phyloP scores from a whole-genome alignment of 805 yeast genomes.

The Gaillardinia entomophila region DNA sequence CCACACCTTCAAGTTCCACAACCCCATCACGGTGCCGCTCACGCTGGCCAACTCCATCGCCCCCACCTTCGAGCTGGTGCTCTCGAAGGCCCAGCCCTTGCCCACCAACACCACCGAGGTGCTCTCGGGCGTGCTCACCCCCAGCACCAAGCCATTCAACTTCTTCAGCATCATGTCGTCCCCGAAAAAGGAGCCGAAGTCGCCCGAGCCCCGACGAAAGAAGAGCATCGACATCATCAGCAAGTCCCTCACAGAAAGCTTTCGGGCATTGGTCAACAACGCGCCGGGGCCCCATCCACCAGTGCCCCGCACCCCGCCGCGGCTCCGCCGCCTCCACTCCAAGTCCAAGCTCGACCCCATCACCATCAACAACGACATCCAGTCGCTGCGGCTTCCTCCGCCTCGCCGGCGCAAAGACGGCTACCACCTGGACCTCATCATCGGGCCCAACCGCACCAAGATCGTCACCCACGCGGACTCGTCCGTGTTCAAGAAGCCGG shows the following conservation, averaged over 20 bases:
- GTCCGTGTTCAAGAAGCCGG: slow-evolving; percentile 28
- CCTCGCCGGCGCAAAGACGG: slow-evolving; percentile 22
- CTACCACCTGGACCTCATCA: slow-evolving; percentile 33
- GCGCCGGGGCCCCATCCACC: too few species aligned
- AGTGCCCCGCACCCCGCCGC: not conserved
- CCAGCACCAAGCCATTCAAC: slow-evolving; percentile 10
- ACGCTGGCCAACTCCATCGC: slow-evolving; percentile 9
- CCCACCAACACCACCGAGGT: slow-evolving; percentile 1
- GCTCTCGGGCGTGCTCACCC: slow-evolving; percentile 2
- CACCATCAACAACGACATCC: not conserved
- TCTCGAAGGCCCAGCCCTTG: slow-evolving; percentile 9
- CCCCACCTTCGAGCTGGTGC: slow-evolving; percentile 30
- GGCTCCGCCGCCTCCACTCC: not conserved
- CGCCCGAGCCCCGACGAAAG: slow-evolving; percentile 6
- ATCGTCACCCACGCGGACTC: slow-evolving; percentile 40
- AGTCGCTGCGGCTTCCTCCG: not conserved
- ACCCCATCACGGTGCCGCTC: slow-evolving; percentile 23
- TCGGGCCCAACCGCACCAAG: slow-evolving; percentile 37
- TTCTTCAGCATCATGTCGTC: slow-evolving; percentile 12
- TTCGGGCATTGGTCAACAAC: slow-evolving; percentile 18
- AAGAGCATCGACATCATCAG: slow-evolving; percentile 16
- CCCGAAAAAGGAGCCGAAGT: slow-evolving; percentile 10
- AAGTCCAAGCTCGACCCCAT: not conserved
- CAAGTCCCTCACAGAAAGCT: slow-evolving; percentile 25
- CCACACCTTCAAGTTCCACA: slow-evolving; percentile 25